These are phyloP conservation scores for Kluyveromyces sp. DNA, from an alignment of 1,139 yeast genomes.

Conservation along the genomic window DNA sequence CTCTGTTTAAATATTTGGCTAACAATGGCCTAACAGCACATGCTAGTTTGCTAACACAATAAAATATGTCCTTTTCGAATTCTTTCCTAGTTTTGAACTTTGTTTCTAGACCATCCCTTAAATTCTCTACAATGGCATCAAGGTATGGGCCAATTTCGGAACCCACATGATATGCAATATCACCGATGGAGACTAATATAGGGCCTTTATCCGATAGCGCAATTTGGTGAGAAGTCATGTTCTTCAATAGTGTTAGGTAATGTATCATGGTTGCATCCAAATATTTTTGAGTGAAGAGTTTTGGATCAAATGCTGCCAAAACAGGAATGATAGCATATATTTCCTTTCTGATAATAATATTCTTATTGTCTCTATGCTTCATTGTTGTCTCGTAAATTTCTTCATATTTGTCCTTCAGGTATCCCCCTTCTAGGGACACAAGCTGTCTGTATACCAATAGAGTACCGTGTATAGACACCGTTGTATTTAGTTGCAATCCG, in stretches of 20 bases:
- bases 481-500: slow-evolving; percentile 41
- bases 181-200: slow-evolving; percentile 77
- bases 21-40: slow-evolving; percentile 92
- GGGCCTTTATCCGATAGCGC: slow-evolving; percentile 54
- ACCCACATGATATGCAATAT: slow-evolving; percentile 75
- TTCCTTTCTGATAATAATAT: slow-evolving; percentile 70
- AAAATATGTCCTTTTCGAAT: slow-evolving; percentile 81
- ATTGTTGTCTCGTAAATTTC: slow-evolving; percentile 71
- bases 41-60: slow-evolving; percentile 81
- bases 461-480: slow-evolving; percentile 80
- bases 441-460: slow-evolving; percentile 76
- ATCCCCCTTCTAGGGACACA: slow-evolving; percentile 55
- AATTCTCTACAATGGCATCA: slow-evolving; percentile 76
- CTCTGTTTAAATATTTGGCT: slow-evolving; percentile 79
- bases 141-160: slow-evolving; percentile 83
- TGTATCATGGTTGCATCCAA: slow-evolving; percentile 74
- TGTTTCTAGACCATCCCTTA: slow-evolving; percentile 72
- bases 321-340: slow-evolving; percentile 76
- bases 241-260: slow-evolving; percentile 70
- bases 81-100: slow-evolving; percentile 63
- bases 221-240: slow-evolving; percentile 37
- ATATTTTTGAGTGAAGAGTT: slow-evolving; percentile 70
- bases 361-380: slow-evolving; percentile 69
- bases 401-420: slow-evolving; percentile 64
- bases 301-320: slow-evolving; percentile 71